phyloP scores from a whole-genome alignment of 2,329 filamentous ascomycete species.

The Xylaria multiplex region DNA sequence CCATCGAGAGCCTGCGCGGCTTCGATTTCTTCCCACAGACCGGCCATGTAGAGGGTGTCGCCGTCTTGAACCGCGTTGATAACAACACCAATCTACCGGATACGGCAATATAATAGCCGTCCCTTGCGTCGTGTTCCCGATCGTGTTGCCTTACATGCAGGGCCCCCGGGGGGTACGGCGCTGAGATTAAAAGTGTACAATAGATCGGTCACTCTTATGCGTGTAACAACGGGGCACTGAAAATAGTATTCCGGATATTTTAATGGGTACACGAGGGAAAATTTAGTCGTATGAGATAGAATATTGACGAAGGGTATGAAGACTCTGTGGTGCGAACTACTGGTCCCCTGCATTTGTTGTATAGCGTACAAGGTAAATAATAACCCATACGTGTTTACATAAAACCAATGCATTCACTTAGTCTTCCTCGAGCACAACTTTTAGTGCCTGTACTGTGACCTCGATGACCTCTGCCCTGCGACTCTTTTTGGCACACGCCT shows the following conservation, averaged over 20 bases:
- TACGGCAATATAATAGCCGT: background rate
- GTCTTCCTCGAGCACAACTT: conserved; percentile 65
- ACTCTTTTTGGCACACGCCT: conserved; percentile 74
- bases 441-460: conserved; percentile 76
- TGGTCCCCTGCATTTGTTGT: background rate
- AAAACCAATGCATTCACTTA: conserved; percentile 13
- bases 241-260: background rate
- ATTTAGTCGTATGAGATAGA: background rate
- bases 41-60: conserved; percentile 74
- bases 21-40: conserved; percentile 98
- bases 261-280: background rate
- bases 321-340: background rate
- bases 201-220: background rate
- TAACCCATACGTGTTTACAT: background rate
- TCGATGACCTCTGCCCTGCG: conserved; percentile 76
- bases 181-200: background rate
- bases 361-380: background rate
- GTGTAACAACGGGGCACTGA: background rate
- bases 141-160: background rate
- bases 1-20: conserved; percentile 88
- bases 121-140: too few relatives aligned
- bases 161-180: background rate
- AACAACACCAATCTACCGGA: background rate
- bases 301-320: background rate
- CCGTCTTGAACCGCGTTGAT: conserved; percentile 69